A percentile compares a stretch with the other conserved stretches of the same genome.
Evolutionary conservation across 1,284 basidiomycete genomes (phyloP).

Genomic region (Trichosporon coremiiforme): DNA sequence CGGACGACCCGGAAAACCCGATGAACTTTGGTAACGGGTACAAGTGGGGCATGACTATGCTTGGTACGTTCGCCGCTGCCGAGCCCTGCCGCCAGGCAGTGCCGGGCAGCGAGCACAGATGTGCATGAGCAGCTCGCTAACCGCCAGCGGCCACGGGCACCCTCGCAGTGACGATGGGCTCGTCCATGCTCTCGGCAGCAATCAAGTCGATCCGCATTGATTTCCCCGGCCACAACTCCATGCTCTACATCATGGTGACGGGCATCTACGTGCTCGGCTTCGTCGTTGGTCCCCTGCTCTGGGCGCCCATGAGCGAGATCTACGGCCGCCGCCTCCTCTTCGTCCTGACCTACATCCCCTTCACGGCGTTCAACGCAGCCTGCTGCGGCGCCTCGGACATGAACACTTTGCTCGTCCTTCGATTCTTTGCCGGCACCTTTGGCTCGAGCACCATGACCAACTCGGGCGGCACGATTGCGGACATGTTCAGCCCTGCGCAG

Average conservation of each 20-base stretch:
- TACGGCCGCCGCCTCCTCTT: conserved; percentile 54
- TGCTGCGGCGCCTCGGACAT: conserved; percentile 54
- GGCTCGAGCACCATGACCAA: conserved; percentile 57
- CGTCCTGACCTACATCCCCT: conserved; percentile 54
- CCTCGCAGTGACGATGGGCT: conserved; percentile 36
- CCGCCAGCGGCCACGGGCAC: conserved; percentile 31
- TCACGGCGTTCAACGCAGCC: conserved; percentile 57
- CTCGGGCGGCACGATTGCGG: conserved; percentile 57
- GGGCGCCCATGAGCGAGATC: conserved; percentile 45
- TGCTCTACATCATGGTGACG: conserved; percentile 39
- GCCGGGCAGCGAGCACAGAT: too few relatives aligned
- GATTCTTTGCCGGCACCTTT: conserved; percentile 57
- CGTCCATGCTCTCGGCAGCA: conserved; percentile 39
- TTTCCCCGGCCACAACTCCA: conserved; percentile 35
- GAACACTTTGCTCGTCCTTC: conserved; percentile 56
- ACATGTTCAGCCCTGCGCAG: conserved; percentile 54
- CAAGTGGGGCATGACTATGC: conserved; percentile 42
- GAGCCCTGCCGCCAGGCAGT: background rate
- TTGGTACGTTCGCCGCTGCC: conserved; percentile 21
- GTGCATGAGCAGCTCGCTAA: background rate
- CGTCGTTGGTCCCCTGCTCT: conserved; percentile 35
- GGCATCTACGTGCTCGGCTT: conserved; percentile 33
- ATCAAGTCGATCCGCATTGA: conserved; percentile 32
- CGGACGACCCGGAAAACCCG: conserved; percentile 35
- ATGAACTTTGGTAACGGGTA: conserved; percentile 37